These are phyloP conservation scores for Venturia pyrina DNA, from an alignment of 2,329 filamentous ascomycete genomes.

Conservation along the genomic window DNA sequence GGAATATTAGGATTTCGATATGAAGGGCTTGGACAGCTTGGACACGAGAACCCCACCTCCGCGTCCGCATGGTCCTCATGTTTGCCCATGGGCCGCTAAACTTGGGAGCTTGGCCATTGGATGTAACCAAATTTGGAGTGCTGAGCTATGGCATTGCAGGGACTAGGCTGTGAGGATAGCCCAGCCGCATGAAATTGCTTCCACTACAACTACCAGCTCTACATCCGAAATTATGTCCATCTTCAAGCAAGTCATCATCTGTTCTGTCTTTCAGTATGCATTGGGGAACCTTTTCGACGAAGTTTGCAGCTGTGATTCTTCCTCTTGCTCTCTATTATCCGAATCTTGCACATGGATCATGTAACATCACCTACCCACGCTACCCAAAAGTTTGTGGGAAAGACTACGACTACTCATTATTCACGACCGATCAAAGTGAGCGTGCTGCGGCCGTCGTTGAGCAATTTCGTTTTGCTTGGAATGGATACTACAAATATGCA, in stretches of 20 bases:
- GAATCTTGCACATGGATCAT: background rate
- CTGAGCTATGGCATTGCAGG: background rate
- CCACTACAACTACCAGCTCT: background rate
- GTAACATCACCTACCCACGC: background rate
- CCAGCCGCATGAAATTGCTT: background rate
- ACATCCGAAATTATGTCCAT: background rate
- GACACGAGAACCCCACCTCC: background rate
- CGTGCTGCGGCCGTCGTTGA: slow-evolving; percentile 17
- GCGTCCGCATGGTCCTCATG: background rate
- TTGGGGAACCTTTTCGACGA: background rate
- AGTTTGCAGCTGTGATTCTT: background rate
- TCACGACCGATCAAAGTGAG: background rate
- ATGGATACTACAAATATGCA: slow-evolving; percentile 24
- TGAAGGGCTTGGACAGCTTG: background rate
- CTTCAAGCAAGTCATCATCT: background rate
- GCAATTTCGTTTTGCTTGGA: slow-evolving; percentile 25
- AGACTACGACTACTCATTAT: background rate
- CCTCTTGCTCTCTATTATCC: background rate
- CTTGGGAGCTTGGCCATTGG: background rate
- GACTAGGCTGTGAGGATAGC: background rate
- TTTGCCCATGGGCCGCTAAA: background rate
- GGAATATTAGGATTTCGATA: background rate
- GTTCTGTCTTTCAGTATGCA: background rate
- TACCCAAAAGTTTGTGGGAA: background rate
- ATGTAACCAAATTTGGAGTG: background rate